These are phyloP conservation scores for Reticulomyxa filosa DNA, from an alignment of 78 protist species.

Conservation along the genomic window DNA sequence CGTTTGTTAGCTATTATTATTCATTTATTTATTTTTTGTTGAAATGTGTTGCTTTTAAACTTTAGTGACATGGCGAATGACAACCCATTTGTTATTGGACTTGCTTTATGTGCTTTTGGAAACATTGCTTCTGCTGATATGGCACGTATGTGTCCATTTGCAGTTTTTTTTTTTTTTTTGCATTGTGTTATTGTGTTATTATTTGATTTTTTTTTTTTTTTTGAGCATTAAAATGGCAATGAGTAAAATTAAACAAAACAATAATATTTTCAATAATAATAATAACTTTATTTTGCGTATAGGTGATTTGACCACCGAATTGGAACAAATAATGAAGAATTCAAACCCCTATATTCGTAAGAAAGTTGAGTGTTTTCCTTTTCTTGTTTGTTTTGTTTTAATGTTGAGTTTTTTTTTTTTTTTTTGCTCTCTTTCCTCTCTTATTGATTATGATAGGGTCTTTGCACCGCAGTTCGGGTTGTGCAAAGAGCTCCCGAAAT, in stretches of 20 bases:
- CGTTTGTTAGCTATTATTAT: too few species aligned
- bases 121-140: slow-evolving; percentile 75
- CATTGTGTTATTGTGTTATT: too few species aligned
- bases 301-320: slow-evolving; percentile 63
- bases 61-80: slow-evolving; percentile 41
- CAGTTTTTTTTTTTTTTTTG: too few species aligned
- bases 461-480: too few species aligned
- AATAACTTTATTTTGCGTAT: too few species aligned
- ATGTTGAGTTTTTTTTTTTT: not conserved
- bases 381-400: not conserved
- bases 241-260: too few species aligned
- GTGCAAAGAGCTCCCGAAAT: too few species aligned
- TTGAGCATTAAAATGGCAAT: too few species aligned
- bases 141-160: slow-evolving; percentile 37
- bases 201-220: too few species aligned
- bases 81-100: slow-evolving; percentile 64
- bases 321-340: slow-evolving; percentile 52
- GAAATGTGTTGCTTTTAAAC: not conserved
- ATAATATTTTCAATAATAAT: too few species aligned
- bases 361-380: slow-evolving; percentile 39
- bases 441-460: not conserved
- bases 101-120: slow-evolving; percentile 77
- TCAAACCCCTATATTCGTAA: slow-evolving; percentile 68
- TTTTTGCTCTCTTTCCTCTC: not conserved
- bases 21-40: not conserved